Conservation (phyloP, 164 flowering plant species). For the Buxus sempervirens region DNA sequence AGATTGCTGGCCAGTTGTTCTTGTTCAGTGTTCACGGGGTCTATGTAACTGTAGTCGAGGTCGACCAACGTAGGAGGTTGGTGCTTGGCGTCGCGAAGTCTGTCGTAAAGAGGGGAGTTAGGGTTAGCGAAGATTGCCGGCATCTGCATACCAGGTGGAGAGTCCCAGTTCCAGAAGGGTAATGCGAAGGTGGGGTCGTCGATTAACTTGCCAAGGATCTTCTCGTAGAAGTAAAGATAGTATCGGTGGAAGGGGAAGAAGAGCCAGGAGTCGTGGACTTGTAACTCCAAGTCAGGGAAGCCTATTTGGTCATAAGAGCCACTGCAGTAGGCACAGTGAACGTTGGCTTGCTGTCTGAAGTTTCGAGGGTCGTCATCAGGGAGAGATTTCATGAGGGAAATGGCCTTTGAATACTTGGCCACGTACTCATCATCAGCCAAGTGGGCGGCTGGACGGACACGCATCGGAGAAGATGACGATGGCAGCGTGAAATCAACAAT, state of each 20-base stretch:
- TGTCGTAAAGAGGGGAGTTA: conserved; percentile 12
- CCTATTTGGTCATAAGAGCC: conserved; percentile 18
- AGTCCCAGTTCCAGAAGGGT: conserved; percentile 27
- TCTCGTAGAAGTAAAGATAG: conserved; percentile 22
- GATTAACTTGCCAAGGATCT: conserved; percentile 13
- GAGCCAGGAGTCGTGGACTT: conserved; percentile 20
- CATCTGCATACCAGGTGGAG: conserved; percentile 15
- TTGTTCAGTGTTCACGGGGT: conserved; percentile 10
- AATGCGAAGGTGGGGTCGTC: conserved; percentile 9
- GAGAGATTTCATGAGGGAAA: conserved; percentile 6
- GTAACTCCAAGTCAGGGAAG: background rate
- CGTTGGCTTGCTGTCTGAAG: conserved; percentile 18
- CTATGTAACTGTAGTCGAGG: too few species aligned
- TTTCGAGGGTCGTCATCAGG: conserved; percentile 16
- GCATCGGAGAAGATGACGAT: conserved; percentile 8
- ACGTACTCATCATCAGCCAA: too few species aligned
- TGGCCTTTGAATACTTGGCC: conserved; percentile 8
- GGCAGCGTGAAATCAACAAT: conserved; percentile 36
- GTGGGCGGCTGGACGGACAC: too few species aligned
- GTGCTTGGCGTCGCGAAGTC: too few species aligned
- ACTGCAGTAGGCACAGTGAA: conserved; percentile 16
- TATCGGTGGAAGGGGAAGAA: conserved; percentile 22
- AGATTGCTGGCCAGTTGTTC: too few species aligned
- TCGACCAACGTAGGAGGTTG: too few species aligned
- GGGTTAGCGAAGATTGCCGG: conserved; percentile 8